Evolutionary conservation across 108 stramenopile genomes (phyloP), one percentile per base, ranked within the genome.

Genomic region (Nitzschia inconspicua): DNA sequence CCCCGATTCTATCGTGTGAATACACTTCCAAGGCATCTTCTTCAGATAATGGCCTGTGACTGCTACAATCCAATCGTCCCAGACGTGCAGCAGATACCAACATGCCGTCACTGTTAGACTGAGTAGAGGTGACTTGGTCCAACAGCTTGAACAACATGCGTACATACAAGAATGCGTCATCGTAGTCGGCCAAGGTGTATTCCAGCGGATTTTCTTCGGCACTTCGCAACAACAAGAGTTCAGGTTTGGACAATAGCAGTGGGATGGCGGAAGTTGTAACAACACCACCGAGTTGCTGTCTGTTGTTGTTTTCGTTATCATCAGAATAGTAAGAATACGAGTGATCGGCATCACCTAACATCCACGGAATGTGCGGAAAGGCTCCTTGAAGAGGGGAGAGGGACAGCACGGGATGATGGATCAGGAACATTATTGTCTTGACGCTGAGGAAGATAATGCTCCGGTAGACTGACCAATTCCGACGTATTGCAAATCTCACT

Each of bases 131-230:
- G 16, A 64, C 65, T 54, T 65, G 68, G 60, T 70, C 68, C 28
- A 88, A 58, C 37, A 88, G 73, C 66, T 85, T 85, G 44, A 88
- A 65, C 32, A 88, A 44, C 3, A 80, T 57, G 31, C 78, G 73
- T 25, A 75, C 74, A 65, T 83, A 85, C 22, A 73, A 60, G 43
- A 62, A 60, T 56, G 79, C 80, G 28, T 88, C 83, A 0, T 78
- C 82, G 9, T 37, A 32, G 19, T 83, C 81, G 31, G 58, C 69
- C 39, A 88, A 50, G 1, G 84, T 85, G 51, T 88, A 88, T 42
- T 88, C 87, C 29, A 88, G 46, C 10, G 82, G 79, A 44, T 88
- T 85, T 62, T 82, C 76, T 51, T 88, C 86, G 46, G 72, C 86
- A 31, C 72, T 57, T 34, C 76, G 80, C 25, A 88, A 65, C 8